Base-by-base conservation (phyloP, 2,329 filamentous ascomycete genomes). In the Sporothrix globosa region DNA sequence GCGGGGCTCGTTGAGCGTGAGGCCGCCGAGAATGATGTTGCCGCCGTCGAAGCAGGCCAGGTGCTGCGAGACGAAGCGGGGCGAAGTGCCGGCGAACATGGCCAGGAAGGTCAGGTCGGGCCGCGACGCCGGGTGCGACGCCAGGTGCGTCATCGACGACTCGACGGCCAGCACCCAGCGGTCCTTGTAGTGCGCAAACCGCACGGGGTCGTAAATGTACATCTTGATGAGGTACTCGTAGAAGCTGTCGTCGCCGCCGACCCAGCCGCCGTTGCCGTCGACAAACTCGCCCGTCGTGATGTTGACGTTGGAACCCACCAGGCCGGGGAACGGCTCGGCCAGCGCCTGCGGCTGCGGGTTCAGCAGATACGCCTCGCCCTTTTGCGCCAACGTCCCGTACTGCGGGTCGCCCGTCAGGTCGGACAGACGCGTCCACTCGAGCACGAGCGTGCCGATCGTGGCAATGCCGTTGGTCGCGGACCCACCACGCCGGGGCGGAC, bases 211-310 rank as follows among this genome's bases (percentile, higher is more conserved):
- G 78, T 96, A 96, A 69, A 95, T 80, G 76, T 90, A 96, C 91
- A 96, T 95, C 83, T 97, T 97, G 79, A 97, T 90, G 44, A 97
- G 86, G 76, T 96, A 96, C 80, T 96, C 92, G 81, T 96, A 97
- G 81, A 90, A 96, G 56, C 89, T 92, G 78, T 96, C 92, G 41
- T 86, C 86, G 7, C 91, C 90, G 67, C 90, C 92, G 52, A 87
- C 86, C 92, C 92, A 97, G 58, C 91, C 91, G 67, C 93, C 92
- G 1, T 74, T 76, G 30, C 85, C 85, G 76, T 95, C 87, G 17
- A 86, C 74, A 74, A 96, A 95, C 9, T 82, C 75, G 24, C 93
- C 93, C 3, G 86, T 88, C 1, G 81, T 77, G 72, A 92, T 84
- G 74, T 88, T 83, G 52, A 97, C 85, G 63, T 86, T 81, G 39